phyloP scores from a whole-genome alignment of 2,329 filamentous ascomycete species.

The Xylaria sp. region DNA sequence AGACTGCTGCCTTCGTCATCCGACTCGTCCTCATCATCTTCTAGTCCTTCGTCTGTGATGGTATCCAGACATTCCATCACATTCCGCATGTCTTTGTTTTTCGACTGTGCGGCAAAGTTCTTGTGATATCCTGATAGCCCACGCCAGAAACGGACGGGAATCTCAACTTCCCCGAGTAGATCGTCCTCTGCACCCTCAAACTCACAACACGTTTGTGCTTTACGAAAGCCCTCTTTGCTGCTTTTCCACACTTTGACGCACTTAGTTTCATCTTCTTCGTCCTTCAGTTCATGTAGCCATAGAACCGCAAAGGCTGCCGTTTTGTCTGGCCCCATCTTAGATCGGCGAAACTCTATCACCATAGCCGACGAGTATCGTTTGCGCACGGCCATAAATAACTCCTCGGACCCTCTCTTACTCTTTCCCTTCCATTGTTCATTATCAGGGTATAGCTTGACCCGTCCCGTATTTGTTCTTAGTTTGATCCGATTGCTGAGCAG shows the following conservation, averaged over 20 bases:
- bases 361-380: constrained; percentile 69
- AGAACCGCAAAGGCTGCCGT: constrained; percentile 71
- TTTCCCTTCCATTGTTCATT: constrained; percentile 64
- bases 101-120: constrained; percentile 59
- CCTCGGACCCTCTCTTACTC: constrained; percentile 51
- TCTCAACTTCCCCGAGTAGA: constrained; percentile 64
- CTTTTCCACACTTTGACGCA: constrained; percentile 74
- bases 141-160: constrained; percentile 68
- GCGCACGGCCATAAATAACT: constrained; percentile 65
- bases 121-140: constrained; percentile 70
- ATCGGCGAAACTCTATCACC: constrained; percentile 68
- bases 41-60: constrained; percentile 65
- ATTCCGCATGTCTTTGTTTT: constrained; percentile 63
- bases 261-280: constrained; percentile 71
- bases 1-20: constrained; percentile 14
- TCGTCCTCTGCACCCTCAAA: constrained; percentile 59
- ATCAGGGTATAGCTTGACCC: constrained; percentile 67
- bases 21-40: constrained; percentile 40
- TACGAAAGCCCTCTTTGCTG: constrained; percentile 60
- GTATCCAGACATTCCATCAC: constrained; percentile 73
- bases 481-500: constrained; percentile 65
- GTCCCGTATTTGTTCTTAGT: constrained; percentile 66
- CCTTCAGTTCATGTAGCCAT: constrained; percentile 75
- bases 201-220: constrained; percentile 50
- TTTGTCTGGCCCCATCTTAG: constrained; percentile 62